Conservation (phyloP, 2,329 filamentous ascomycete species). For the Aspergillus novofumigatus region DNA sequence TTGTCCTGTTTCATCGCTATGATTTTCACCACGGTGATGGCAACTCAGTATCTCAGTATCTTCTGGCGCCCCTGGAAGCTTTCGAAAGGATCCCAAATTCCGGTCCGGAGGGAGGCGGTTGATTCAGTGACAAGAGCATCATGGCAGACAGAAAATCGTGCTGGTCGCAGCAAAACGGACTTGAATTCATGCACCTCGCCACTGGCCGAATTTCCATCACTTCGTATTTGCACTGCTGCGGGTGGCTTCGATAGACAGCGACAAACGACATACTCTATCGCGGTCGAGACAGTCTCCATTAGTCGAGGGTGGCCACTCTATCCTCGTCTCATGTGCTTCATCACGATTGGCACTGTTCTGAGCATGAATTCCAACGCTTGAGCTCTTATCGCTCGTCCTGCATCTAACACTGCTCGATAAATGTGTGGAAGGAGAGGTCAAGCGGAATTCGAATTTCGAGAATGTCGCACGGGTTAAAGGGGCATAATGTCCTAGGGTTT, state of each 20-base stretch:
- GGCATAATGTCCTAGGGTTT: background rate
- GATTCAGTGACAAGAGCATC: background rate
- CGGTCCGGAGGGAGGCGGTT: background rate
- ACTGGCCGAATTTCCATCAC: too few relatives aligned
- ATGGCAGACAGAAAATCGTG: background rate
- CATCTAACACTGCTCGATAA: background rate
- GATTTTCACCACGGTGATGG: background rate
- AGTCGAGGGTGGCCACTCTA: background rate
- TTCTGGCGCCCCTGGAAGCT: background rate
- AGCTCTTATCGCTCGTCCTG: background rate
- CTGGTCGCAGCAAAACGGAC: background rate
- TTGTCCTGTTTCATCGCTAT: background rate
- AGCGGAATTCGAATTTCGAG: background rate
- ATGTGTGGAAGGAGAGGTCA: background rate
- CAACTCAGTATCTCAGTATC: background rate
- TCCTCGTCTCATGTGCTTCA: background rate
- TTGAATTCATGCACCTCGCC: background rate
- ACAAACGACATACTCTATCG: background rate
- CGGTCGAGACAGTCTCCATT: background rate
- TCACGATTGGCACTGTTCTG: background rate
- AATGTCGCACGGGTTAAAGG: background rate
- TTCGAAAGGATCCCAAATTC: background rate
- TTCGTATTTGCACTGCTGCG: background rate
- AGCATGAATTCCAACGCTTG: background rate
- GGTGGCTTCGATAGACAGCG: background rate